phyloP scores from a whole-genome alignment of 305 asterid species.

The Fraxinus baroniana region DNA sequence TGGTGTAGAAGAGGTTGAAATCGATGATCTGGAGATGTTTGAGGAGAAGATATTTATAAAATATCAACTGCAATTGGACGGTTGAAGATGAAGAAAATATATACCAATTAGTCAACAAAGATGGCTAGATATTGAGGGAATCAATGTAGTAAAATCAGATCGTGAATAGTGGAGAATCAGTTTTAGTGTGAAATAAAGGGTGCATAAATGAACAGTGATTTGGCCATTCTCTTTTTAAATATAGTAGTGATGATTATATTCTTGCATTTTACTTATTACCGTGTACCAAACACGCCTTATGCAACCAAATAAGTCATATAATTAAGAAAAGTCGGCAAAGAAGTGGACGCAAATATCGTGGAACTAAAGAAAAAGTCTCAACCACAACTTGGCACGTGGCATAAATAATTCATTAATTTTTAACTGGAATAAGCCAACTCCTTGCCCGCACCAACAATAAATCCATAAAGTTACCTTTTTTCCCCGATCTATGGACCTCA shows the following conservation, averaged over 20 bases:
- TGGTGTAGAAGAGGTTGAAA: too few relatives aligned
- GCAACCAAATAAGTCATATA: background rate
- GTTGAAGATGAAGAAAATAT: too few relatives aligned
- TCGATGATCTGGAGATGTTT: too few relatives aligned
- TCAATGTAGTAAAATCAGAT: too few relatives aligned
- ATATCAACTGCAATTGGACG: too few relatives aligned
- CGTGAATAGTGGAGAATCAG: too few relatives aligned
- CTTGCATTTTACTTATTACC: background rate
- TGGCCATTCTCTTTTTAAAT: too few relatives aligned
- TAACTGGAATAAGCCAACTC: background rate
- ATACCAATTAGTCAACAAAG: too few relatives aligned
- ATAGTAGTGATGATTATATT: background rate
- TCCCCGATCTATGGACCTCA: conserved; percentile 24
- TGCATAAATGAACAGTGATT: too few relatives aligned
- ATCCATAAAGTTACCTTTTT: conserved; percentile 28
- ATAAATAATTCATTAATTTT: conserved; percentile 8
- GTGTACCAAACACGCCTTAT: background rate
- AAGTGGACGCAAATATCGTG: conserved; percentile 4
- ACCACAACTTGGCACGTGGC: conserved; percentile 20
- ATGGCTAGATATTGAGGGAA: too few relatives aligned
- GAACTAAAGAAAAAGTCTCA: background rate
- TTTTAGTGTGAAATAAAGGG: too few relatives aligned
- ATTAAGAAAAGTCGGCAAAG: background rate
- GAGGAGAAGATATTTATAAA: too few relatives aligned
- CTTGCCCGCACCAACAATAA: conserved; percentile 10